These are phyloP conservation scores for Dunaliella sp. DNA, from an alignment of 139 green algal species.

Conservation along the genomic window DNA sequence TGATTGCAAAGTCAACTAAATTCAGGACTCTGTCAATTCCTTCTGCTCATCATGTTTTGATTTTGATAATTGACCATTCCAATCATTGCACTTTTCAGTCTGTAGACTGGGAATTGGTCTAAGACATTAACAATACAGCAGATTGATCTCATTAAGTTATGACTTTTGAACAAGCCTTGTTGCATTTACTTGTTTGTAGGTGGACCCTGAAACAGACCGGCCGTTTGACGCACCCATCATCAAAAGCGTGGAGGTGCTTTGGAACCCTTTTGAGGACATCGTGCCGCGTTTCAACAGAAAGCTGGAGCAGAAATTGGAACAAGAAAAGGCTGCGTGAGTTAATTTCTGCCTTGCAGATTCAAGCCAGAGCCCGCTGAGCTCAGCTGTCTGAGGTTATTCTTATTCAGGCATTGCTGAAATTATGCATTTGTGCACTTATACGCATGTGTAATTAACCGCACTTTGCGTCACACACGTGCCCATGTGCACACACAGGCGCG, in stretches of 20 bases:
- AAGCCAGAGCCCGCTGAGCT: too few species aligned
- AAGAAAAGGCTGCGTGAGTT: constrained; percentile 12
- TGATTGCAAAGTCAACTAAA: too few species aligned
- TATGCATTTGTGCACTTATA: neutral
- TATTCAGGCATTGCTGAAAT: neutral
- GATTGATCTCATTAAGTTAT: too few species aligned
- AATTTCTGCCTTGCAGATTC: too few species aligned
- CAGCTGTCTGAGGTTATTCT: neutral
- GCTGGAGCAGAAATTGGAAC: constrained; percentile 4
- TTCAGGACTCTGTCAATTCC: too few species aligned
- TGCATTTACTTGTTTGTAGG: too few species aligned
- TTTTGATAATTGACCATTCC: too few species aligned
- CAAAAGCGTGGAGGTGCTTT: constrained; percentile 74
- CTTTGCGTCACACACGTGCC: neutral
- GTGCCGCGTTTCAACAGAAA: constrained; percentile 51
- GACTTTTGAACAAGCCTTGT: too few species aligned
- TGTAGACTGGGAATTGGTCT: too few species aligned
- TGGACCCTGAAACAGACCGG: constrained; percentile 59
- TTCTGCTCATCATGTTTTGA: too few species aligned
- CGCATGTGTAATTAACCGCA: neutral
- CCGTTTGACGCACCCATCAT: constrained; percentile 73
- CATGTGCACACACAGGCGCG: neutral
- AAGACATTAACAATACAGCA: too few species aligned
- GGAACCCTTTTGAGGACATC: constrained; percentile 97
- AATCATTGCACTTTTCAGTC: too few species aligned